Percentiles rank a stretch among this genome's conserved stretches.
phyloP scores from a whole-genome alignment of 441 rosid genomes.

The Melianthus villosus region DNA sequence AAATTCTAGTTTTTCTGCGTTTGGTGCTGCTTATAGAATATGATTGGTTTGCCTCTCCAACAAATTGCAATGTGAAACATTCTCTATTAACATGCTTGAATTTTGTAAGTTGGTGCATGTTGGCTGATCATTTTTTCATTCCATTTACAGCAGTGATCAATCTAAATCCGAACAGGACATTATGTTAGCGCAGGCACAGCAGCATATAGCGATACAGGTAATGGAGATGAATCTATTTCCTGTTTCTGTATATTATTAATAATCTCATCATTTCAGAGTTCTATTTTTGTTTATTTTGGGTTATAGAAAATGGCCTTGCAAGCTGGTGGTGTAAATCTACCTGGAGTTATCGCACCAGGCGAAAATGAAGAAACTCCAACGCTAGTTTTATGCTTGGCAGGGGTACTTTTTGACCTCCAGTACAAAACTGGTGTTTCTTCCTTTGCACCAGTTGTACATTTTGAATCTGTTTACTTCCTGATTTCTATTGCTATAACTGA shows the following conservation, averaged over 20 bases:
- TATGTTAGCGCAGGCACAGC: constrained; percentile 17
- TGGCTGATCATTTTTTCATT: constrained; percentile 4
- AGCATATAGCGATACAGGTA: constrained; percentile 23
- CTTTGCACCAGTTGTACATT: too few relatives aligned
- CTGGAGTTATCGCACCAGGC: constrained; percentile 6
- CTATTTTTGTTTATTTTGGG: constrained; percentile 4
- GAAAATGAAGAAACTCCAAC: constrained; percentile 17
- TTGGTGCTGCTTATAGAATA: too few relatives aligned
- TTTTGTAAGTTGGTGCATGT: neutral
- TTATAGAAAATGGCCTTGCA: constrained; percentile 15
- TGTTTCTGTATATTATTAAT: neutral
- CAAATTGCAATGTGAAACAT: neutral
- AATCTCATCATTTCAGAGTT: constrained; percentile 1
- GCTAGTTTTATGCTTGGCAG: constrained; percentile 32
- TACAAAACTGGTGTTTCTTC: neutral
- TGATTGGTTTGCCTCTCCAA: too few relatives aligned
- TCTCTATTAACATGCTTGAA: neutral
- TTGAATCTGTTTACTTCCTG: too few relatives aligned
- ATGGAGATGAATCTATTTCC: too few relatives aligned
- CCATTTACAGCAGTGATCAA: constrained; percentile 13
- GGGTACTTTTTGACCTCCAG: constrained; percentile 16
- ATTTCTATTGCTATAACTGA: too few relatives aligned
- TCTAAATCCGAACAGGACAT: constrained; percentile 19
- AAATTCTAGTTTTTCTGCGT: too few relatives aligned
- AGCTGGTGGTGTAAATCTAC: constrained; percentile 13